Evolutionary conservation across 352 stramenopile species (phyloP).

Genomic region (Lagenidium giganteum): DNA sequence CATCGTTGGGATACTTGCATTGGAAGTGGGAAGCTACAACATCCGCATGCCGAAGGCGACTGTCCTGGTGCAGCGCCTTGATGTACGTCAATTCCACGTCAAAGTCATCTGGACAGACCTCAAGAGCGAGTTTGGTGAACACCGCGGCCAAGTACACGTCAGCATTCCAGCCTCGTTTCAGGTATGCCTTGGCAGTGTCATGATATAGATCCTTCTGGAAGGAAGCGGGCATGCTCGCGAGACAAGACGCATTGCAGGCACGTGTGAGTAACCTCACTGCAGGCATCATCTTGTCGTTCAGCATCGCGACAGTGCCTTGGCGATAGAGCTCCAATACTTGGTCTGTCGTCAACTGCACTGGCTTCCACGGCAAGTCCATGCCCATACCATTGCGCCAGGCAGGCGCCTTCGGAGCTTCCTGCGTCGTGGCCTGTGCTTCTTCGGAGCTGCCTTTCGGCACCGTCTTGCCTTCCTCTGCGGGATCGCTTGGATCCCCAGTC

Average conservation of each 20-base stretch:
- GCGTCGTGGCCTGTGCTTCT: too few relatives aligned
- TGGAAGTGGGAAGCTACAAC: slow-evolving; percentile 37
- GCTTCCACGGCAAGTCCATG: too few relatives aligned
- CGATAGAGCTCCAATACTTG: slow-evolving; percentile 23
- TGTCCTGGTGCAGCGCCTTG: slow-evolving; percentile 33
- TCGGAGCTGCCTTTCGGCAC: slow-evolving; percentile 10
- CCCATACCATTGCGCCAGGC: slow-evolving; percentile 34
- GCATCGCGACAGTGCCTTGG: slow-evolving; percentile 22
- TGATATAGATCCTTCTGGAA: slow-evolving; percentile 57
- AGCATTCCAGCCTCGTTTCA: slow-evolving; percentile 55
- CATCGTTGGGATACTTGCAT: slow-evolving; percentile 35
- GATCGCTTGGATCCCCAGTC: too few relatives aligned
- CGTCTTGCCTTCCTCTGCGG: neutral
- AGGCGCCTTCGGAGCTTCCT: slow-evolving; percentile 7
- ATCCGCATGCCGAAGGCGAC: slow-evolving; percentile 33
- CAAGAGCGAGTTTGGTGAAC: slow-evolving; percentile 59
- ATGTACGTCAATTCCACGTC: slow-evolving; percentile 60
- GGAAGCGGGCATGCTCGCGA: slow-evolving; percentile 17
- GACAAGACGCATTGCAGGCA: slow-evolving; percentile 2
- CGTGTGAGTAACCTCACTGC: too few relatives aligned
- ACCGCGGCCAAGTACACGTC: slow-evolving; percentile 57
- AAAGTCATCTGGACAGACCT: slow-evolving; percentile 39
- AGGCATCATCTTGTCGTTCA: slow-evolving; percentile 16
- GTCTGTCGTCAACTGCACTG: slow-evolving; percentile 1
- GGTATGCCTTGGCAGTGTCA: slow-evolving; percentile 56